A percentile compares a stretch with the other conserved stretches of the same genome.
phyloP scores from a whole-genome alignment of 306 rosid species.

The Prunus armeniaca region DNA sequence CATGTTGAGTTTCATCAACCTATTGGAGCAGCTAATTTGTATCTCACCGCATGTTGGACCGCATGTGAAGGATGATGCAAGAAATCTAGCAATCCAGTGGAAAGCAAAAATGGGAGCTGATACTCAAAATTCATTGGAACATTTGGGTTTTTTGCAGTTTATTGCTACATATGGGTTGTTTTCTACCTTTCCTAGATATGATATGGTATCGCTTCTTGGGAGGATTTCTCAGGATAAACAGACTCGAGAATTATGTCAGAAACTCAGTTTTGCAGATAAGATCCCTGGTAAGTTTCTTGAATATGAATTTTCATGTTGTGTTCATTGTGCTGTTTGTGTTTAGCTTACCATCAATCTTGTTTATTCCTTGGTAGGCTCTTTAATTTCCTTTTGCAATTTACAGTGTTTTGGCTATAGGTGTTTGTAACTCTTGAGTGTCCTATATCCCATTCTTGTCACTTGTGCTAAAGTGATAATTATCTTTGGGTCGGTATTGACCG shows the following conservation, averaged over 20 bases:
- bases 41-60: slow-evolving; percentile 40
- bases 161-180: slow-evolving; percentile 40
- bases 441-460: background rate
- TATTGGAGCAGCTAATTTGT: slow-evolving; percentile 35
- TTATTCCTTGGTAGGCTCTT: background rate
- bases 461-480: background rate
- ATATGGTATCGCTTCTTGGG: slow-evolving; percentile 45
- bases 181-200: slow-evolving; percentile 33
- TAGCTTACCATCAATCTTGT: background rate
- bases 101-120: slow-evolving; percentile 26
- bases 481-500: background rate
- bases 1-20: slow-evolving; percentile 17
- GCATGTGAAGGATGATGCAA: slow-evolving; percentile 41
- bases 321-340: background rate
- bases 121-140: slow-evolving; percentile 32
- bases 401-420: background rate
- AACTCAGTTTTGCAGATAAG: slow-evolving; percentile 39
- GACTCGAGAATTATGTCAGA: slow-evolving; percentile 33
- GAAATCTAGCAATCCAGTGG: slow-evolving; percentile 47
- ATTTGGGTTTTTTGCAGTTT: slow-evolving; percentile 51
- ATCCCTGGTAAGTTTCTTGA: slow-evolving; percentile 44
- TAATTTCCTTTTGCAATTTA: background rate
- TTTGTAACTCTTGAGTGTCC: background rate
- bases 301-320: background rate
- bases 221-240: slow-evolving; percentile 35